Evolutionary conservation across 768 basidiomycete genomes (phyloP).

Genomic region (Dentipellis sp.): DNA sequence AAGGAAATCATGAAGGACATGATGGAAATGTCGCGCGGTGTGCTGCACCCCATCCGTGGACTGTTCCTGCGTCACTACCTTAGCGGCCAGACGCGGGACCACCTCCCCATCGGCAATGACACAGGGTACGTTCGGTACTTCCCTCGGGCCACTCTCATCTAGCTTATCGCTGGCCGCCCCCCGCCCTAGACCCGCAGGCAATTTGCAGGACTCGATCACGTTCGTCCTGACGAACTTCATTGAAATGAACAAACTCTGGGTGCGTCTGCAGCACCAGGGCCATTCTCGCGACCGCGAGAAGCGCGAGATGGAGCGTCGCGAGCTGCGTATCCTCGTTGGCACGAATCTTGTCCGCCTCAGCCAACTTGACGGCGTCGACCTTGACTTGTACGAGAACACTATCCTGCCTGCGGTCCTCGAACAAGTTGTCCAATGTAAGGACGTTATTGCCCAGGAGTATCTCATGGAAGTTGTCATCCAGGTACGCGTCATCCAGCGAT

Average conservation of each 20-base stretch:
- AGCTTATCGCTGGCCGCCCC: not conserved
- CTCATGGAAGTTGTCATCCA: conserved; percentile 99
- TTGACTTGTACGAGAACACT: conserved; percentile 77
- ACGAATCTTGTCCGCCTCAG: conserved; percentile 94
- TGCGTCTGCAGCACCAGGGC: conserved; percentile 94
- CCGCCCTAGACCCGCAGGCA: conserved; percentile 64
- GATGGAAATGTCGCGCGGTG: conserved; percentile 99
- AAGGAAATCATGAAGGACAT: conserved; percentile 99
- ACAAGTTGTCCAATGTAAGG: conserved; percentile 97
- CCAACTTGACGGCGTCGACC: conserved; percentile 93
- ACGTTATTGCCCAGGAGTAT: conserved; percentile 98
- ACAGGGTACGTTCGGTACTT: conserved; percentile 49
- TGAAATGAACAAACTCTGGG: conserved; percentile 99
- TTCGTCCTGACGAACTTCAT: conserved; percentile 98
- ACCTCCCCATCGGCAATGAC: conserved; percentile 83
- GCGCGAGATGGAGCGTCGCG: conserved; percentile 91
- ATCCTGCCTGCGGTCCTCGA: conserved; percentile 93
- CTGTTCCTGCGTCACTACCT: conserved; percentile 95
- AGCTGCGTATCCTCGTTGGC: conserved; percentile 92
- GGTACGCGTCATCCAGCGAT: conserved; percentile 30
- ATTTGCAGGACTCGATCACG: conserved; percentile 88
- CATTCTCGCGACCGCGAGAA: conserved; percentile 97
- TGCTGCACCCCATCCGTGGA: conserved; percentile 94
- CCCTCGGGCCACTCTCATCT: not conserved
- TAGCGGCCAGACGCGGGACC: conserved; percentile 92